Percentiles rank a stretch among this genome's conserved stretches.
phyloP scores from a whole-genome alignment of 169 alveolate genomes.

The Ichthyophthirius multifiliis region DNA sequence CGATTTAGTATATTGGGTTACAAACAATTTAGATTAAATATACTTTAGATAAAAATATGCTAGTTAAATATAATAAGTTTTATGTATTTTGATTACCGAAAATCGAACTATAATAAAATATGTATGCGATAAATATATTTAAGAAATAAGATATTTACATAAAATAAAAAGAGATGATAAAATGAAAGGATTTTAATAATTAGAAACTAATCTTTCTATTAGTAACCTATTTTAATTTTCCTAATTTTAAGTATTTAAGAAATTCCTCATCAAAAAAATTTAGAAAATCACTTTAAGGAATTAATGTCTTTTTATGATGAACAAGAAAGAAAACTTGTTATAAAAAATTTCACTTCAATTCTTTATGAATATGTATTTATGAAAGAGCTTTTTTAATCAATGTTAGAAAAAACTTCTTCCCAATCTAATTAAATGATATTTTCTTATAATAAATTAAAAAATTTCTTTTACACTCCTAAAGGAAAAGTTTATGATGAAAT shows the following conservation, averaged over 20 bases:
- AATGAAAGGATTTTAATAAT: not conserved
- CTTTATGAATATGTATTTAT: not conserved
- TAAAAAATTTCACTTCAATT: not conserved
- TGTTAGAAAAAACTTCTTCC: not conserved
- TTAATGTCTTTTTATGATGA: not conserved
- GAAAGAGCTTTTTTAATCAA: not conserved
- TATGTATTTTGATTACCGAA: not conserved
- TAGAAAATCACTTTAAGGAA: not conserved
- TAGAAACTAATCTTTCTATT: not conserved
- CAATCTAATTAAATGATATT: not conserved
- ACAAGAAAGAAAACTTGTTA: not conserved
- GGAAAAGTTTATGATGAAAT: conserved; percentile 8
- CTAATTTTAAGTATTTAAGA: not conserved
- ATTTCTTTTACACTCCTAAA: not conserved
- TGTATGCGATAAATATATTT: not conserved
- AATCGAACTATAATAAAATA: not conserved
- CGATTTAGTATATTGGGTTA: not conserved
- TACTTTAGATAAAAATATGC: not conserved
- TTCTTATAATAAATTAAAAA: not conserved
- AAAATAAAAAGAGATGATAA: conserved; percentile 3
- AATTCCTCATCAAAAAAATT: not conserved
- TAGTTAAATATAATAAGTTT: not conserved
- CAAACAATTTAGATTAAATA: not conserved
- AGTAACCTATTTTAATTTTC: not conserved
- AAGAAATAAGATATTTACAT: not conserved